Evolutionary conservation across 2,329 filamentous ascomycete genomes (phyloP), one percentile per base, ranked within the genome.

Genomic region (Chrysoporthe austroafricana): DNA sequence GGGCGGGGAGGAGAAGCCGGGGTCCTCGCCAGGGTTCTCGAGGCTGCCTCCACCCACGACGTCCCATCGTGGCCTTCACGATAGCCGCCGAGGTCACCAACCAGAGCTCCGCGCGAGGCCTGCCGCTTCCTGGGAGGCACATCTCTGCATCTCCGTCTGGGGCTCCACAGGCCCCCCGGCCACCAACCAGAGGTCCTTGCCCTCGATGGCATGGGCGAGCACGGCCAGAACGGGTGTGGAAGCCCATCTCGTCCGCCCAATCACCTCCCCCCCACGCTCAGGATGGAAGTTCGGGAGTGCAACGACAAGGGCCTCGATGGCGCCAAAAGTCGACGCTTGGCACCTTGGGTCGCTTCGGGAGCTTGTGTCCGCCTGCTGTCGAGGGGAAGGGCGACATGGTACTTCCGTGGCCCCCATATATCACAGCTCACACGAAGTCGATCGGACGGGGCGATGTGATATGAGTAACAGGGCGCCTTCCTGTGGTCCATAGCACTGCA

Each of bases 61-160:
- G 50, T 63, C 46, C 52, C 67, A 63, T 63, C 59, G 59, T 43
- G 43, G 50, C 64, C 46, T 26, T 62, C 56, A 60, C 60, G n/a
- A 36, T 67, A 69, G 67, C 62, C 68, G 67, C 67, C 67, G 48
- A 44, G 32, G 50, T 57, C 58, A 62, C 65, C 68, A 69, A 67
- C 68, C 67, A 64, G 32, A 62, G 26, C 21, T n/a, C 18, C 34
- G 44, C 42, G 16, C 32, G 32, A 66, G 59, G 18, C 42, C 52
- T 58, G 42, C 26, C 42, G 43, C 18, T 52, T 46, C 42, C 56
- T 39, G 21, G 26, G 52, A 26, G n/a, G 42, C 26, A 18, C 61
- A 61, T 61, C n/a, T 39, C 66, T 60, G 61, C 60, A 63, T 46
- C 58, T 43, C 16, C n/a, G 43, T 11, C 32, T 34, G 26, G 60